Evolutionary conservation across 306 rosid species (phyloP), one percentile per base, ranked within the genome.

Genomic region (Coriaria nepalensis): DNA sequence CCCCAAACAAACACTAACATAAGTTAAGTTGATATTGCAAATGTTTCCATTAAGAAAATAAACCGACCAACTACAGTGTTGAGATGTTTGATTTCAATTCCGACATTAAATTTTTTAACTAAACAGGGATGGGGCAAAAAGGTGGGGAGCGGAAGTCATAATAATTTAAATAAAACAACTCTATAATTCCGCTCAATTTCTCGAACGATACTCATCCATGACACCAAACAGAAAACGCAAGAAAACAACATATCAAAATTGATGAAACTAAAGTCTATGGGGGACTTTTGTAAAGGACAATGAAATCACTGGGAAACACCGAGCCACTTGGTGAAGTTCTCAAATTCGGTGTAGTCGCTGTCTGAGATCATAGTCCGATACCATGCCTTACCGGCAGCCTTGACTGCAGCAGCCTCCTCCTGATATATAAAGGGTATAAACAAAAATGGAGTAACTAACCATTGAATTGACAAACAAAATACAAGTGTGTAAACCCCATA

Each of bases 361-460:
- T 87, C 96, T 0, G 96, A 83, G 36, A 83, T 79, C 96, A 87
- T 87, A 7, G 93, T 83, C 34, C 78, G 69, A 38, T 73, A 83
- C 87, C 93, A 87, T 0, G 85, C 68, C 35, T 87, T 87, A 13
- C 96, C 94, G 0, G 96, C 94, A n/a, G 93, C 77, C 70, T 64
- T 73, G 50, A 80, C 63, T 0, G 75, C 77, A 47, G 73, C 0
- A 29, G 96, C 85, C 10, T 78, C 87, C 78, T 83, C 94, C 94
- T 83, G 73, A 2, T 20, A 43, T 40, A 8, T 5, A 34, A 10
- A 35, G 29, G 29, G 29, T 20, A 14, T 13, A 7, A 10, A 10
- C 35, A 45, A 29, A 10, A 0, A 0, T 0, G 20, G 13, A 45
- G 5, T 0, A 8, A 2, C 3, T 9, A 20, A 20, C 29, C 29